Evolutionary conservation across 805 yeast genomes (phyloP).

Genomic region (Vanderwaltozyma verrucispora): DNA sequence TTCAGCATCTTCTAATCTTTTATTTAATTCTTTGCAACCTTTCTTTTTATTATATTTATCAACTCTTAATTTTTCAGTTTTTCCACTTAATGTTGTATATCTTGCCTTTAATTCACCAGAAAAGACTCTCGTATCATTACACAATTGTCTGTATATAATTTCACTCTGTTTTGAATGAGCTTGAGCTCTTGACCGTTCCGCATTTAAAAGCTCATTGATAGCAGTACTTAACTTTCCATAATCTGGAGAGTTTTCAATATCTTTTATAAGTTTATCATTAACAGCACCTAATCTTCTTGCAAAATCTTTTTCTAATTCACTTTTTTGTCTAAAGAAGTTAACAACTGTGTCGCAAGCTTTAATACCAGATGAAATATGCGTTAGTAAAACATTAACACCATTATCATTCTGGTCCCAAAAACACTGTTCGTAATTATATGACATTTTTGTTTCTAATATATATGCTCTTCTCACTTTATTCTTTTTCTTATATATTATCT

Average conservation of each 20-base stretch:
- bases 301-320: conserved; percentile 26
- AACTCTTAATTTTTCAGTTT: conserved; percentile 21
- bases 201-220: conserved; percentile 9
- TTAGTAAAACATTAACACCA: conserved; percentile 22
- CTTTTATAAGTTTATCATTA: conserved; percentile 17
- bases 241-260: conserved; percentile 17
- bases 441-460: no score
- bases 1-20: conserved; percentile 19
- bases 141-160: conserved; percentile 16
- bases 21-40: conserved; percentile 20
- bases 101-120: conserved; percentile 19
- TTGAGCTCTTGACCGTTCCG: conserved; percentile 21
- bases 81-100: conserved; percentile 21
- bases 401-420: conserved; percentile 29
- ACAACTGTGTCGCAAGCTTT: conserved; percentile 18
- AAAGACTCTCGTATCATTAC: conserved; percentile 19
- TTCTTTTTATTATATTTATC: conserved; percentile 23
- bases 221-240: conserved; percentile 20
- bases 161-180: conserved; percentile 26
- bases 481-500: no score
- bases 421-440: conserved; percentile 23
- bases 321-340: conserved; percentile 22
- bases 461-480: no score
- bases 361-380: conserved; percentile 22
- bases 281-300: conserved; percentile 27